Conservation (phyloP, 768 basidiomycete genomes). For the Hericium coralloides region DNA sequence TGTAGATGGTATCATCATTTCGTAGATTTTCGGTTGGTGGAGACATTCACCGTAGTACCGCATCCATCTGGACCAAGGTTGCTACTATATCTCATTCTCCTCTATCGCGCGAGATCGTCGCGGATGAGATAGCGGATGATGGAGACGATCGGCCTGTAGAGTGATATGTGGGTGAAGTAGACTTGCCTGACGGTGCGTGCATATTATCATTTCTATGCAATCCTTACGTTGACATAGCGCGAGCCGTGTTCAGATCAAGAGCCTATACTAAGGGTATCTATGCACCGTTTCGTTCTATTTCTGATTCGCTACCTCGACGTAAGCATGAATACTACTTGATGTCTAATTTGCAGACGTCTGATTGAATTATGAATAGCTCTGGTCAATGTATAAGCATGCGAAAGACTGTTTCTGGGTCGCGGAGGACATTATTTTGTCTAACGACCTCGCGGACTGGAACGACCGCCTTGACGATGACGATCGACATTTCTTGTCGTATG, state of each 20-base stretch:
- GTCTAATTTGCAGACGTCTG: not conserved
- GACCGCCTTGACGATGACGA: constrained; percentile 75
- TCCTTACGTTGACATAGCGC: no score
- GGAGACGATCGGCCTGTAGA: no score
- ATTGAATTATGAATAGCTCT: constrained; percentile 50
- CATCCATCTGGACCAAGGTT: no score
- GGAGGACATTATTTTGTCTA: constrained; percentile 85
- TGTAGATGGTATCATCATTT: no score
- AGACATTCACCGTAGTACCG: no score
- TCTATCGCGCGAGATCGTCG: no score
- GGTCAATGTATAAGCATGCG: constrained; percentile 94
- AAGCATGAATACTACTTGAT: constrained; percentile 17
- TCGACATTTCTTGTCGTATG: constrained; percentile 83
- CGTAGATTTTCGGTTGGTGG: no score
- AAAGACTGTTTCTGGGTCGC: constrained; percentile 93
- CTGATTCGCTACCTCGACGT: constrained; percentile 92
- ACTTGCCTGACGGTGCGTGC: not conserved
- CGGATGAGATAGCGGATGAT: no score
- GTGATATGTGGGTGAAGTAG: constrained; percentile 1
- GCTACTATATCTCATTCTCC: no score
- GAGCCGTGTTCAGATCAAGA: constrained; percentile 59
- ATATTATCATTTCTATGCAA: not conserved
- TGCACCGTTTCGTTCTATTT: constrained; percentile 83
- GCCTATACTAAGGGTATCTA: constrained; percentile 71
- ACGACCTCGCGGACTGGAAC: constrained; percentile 81